Evolutionary conservation across 352 stramenopile genomes (phyloP), one percentile per base, ranked within the genome.

Genomic region (Peronospora farinosa): DNA sequence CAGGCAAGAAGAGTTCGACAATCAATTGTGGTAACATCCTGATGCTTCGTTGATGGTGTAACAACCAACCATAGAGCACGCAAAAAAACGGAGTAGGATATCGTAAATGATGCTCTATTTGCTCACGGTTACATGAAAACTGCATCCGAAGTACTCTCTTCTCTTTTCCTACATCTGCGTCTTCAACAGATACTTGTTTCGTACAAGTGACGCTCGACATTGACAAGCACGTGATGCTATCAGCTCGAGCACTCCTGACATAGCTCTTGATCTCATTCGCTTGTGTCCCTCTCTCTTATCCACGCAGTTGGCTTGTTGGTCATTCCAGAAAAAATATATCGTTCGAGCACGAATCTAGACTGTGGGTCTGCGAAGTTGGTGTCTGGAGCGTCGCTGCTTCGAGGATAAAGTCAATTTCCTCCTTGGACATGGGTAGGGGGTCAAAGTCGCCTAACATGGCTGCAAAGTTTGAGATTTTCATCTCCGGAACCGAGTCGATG

Each of bases 371-470:
- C 15, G 48, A 25, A 31, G 46, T 33, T 42, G 54, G 41, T 38
- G 55, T 31, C 17, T 54, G 64, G 13, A 63, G 31, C 45, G 65
- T 67, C 5, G 65, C 60, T 9, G 51, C 61, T 30, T 75, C 66
- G n/a, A 75, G 54, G 33, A 75, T 68, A 9, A 67, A 54, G 51
- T 75, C 63, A 39, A 75, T 72, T 35, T 75, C 66, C 41, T 72
- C 66, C 45, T 67, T 63, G 1, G 58, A 69, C 63, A 75, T 69
- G 16, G 60, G 60, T 25, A 72, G 49, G 12, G 58, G 63, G 43
- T 75, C 66, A 12, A 67, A 60, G 55, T 69, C 59, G 21, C 35
- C 56, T 23, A 65, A 47, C 42, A 61, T 45, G 3, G 59, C 38
- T 46, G 53, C 54, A 49, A 63, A 62, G 54, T 65, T 59, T 9